Evolutionary conservation across 2,329 filamentous ascomycete genomes (phyloP), one percentile per base, ranked within the genome.

Genomic region (Aureobasidium sp.): DNA sequence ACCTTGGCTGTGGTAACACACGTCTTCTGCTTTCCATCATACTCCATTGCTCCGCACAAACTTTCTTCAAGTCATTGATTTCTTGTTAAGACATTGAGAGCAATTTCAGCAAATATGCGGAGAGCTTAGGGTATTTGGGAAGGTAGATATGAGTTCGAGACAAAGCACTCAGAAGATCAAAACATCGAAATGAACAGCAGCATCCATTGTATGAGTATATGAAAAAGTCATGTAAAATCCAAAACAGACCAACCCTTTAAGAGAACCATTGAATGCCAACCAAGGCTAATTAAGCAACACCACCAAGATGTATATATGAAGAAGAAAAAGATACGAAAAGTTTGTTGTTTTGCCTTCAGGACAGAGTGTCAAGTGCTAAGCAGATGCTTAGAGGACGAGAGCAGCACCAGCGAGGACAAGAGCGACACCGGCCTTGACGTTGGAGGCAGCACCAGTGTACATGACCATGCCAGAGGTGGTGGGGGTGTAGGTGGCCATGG

Each of bases 371-470:
- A 46, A 34, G 8, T 13, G n/a, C 27, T 24, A 46, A 36, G 39
- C 39, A 37, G 26, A 57, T 59, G 50, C 61, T 64, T 64, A 64
- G 24, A 62, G 43, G 26, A 62, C n/a, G 63, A 64, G 47, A 29
- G 59, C 20, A 20, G 20, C 20, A 20, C 20, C 20, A 20, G 20
- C 20, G 20, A 20, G 20, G 20, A 20, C 20, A 20, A 20, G 20
- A 20, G 20, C 20, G 20, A 20, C 20, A 20, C 20, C 59, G 44
- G 59, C 50, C 51, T 59, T 57, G 63, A 56, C 39, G 34, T 44
- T 37, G 59, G 43, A 51, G 36, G 63, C 63, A 44, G 59, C 63
- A 50, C 63, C 63, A 24, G 60, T 64, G 59, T 17, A 64, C 17
- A 61, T 36, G 39, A 29, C 63, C 48, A 60, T 51, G n/a, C 17